These are phyloP conservation scores for Tricharina praecox DNA, from an alignment of 495 filamentous ascomycete species.

Conservation along the genomic window DNA sequence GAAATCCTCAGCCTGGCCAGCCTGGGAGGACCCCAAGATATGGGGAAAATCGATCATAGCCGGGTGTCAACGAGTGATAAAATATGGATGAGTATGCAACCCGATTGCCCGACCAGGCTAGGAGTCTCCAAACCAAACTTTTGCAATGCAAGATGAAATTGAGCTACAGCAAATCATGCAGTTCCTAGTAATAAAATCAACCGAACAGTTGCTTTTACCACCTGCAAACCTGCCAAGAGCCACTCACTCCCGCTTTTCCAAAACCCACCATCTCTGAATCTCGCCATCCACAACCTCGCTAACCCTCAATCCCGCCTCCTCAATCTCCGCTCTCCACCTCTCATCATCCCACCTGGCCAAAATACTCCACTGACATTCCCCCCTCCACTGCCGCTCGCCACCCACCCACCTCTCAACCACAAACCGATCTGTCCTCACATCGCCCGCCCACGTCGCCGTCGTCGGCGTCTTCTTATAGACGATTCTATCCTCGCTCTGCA, in stretches of 20 bases:
- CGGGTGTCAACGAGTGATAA: no score
- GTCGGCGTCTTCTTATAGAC: constrained; percentile 7
- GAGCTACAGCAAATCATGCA: no score
- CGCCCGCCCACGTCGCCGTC: not conserved
- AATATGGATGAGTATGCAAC: no score
- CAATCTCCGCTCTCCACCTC: constrained; percentile 4
- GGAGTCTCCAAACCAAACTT: no score
- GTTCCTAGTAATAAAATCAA: no score
- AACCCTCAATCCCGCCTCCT: constrained; percentile 6
- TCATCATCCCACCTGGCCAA: constrained; percentile 7
- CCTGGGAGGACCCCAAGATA: no score
- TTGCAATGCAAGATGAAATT: no score
- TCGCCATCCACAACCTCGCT: constrained; percentile 6
- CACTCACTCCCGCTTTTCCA: not conserved
- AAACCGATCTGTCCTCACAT: constrained; percentile 9
- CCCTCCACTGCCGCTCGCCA: constrained; percentile 9
- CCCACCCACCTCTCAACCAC: constrained; percentile 4
- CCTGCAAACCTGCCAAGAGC: no score
- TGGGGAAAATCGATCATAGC: no score
- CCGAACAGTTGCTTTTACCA: no score
- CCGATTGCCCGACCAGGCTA: no score
- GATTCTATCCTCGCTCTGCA: constrained; percentile 20
- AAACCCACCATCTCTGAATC: not conserved
- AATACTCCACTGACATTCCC: constrained; percentile 8
- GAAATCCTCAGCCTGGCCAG: no score